Percentiles rank a stretch among this genome's conserved stretches.
phyloP scores from a whole-genome alignment of 2,329 filamentous ascomycete genomes.

The Nemania diffusa region DNA sequence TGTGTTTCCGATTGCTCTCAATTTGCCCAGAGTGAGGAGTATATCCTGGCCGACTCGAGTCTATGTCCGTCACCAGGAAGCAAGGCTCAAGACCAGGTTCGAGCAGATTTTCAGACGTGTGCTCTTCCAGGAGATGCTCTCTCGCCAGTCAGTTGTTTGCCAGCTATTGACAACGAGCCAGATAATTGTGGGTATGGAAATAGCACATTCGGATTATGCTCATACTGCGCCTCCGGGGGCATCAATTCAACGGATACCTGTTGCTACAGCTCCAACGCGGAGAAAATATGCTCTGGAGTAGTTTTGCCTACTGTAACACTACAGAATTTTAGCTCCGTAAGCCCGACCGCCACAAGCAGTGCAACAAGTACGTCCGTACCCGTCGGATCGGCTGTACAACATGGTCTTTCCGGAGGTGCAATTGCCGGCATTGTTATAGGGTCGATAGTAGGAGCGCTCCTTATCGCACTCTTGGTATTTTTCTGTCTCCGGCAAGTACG shows the following conservation, averaged over 20 bases:
- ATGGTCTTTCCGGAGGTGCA: constrained; percentile 77
- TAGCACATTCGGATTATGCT: constrained; percentile 80
- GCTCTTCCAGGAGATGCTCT: constrained; percentile 84
- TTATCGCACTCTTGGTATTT: constrained; percentile 77
- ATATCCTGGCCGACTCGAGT: constrained; percentile 77
- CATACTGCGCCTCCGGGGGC: constrained; percentile 84
- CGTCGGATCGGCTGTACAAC: constrained; percentile 43
- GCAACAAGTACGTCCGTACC: constrained; percentile 50
- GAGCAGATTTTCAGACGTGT: constrained; percentile 92
- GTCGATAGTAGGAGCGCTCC: constrained; percentile 73
- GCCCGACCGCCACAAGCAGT: constrained; percentile 60
- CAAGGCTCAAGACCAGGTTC: constrained; percentile 79
- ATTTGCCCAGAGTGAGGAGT: constrained; percentile 88
- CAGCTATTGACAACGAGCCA: constrained; percentile 81
- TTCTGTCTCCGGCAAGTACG: constrained; percentile 69
- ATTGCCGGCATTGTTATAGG: constrained; percentile 94
- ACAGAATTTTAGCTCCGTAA: constrained; percentile 66
- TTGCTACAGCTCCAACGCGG: constrained; percentile 84
- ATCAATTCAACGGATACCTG: constrained; percentile 95
- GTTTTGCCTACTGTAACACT: constrained; percentile 79
- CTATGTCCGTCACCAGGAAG: constrained; percentile 75
- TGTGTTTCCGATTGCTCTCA: constrained; percentile 91
- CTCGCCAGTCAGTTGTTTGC: constrained; percentile 76
- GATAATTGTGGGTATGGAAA: constrained; percentile 86
- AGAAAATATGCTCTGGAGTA: constrained; percentile 78